phyloP scores from a whole-genome alignment of 495 filamentous ascomycete species.

The Xylaria scruposa region DNA sequence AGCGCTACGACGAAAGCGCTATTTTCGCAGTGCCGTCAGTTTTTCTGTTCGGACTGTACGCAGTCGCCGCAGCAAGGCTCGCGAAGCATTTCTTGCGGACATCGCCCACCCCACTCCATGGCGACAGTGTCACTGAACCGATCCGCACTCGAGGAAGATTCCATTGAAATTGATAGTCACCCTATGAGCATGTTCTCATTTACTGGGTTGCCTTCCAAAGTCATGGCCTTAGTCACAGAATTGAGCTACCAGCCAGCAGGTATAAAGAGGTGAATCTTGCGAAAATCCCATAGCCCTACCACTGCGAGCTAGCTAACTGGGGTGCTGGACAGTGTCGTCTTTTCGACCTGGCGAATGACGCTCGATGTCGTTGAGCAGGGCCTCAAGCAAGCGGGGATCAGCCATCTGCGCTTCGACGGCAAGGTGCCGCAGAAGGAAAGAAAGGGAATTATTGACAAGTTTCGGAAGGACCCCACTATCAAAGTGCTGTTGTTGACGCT shows the following conservation, averaged over 20 bases:
- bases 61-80: slow-evolving; percentile 11
- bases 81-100: slow-evolving; percentile 32
- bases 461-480: slow-evolving; percentile 39
- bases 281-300: neutral
- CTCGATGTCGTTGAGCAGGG: slow-evolving; percentile 49
- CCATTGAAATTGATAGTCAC: slow-evolving; percentile 17
- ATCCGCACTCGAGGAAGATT: slow-evolving; percentile 29
- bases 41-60: slow-evolving; percentile 33
- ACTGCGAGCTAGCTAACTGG: neutral
- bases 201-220: slow-evolving; percentile 5
- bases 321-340: slow-evolving; percentile 46
- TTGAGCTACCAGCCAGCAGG: neutral
- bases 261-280: slow-evolving; percentile 11
- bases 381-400: slow-evolving; percentile 41
- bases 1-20: slow-evolving; percentile 11
- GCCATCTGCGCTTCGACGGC: slow-evolving; percentile 51
- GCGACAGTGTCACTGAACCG: slow-evolving; percentile 32
- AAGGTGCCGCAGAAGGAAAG: slow-evolving; percentile 45
- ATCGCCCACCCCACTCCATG: slow-evolving; percentile 30
- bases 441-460: slow-evolving; percentile 42
- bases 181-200: neutral
- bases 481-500: slow-evolving; percentile 48
- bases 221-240: neutral
- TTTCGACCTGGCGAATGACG: slow-evolving; percentile 53
- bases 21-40: slow-evolving; percentile 33